Evolutionary conservation across 2,329 filamentous ascomycete species (phyloP), one percentile per base, ranked within the genome.

Genomic region (Colletotrichum spaethianum): DNA sequence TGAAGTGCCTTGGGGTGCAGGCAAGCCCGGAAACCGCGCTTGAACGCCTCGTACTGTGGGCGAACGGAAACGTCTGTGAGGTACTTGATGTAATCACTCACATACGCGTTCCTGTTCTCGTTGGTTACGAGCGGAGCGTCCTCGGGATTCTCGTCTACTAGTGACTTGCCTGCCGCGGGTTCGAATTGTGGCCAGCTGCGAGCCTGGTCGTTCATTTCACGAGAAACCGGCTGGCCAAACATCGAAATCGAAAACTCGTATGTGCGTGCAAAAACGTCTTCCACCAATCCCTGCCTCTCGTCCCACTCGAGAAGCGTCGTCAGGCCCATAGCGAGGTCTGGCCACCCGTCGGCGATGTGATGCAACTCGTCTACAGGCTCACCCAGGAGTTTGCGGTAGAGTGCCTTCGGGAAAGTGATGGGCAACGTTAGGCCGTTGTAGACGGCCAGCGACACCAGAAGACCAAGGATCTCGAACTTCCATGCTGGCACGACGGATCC

Each of bases 361-460:
- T 94, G 89, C 2, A 96, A 84, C 68, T 92, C 88, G 42, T 90
- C 90, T 20, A 93, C 90, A 11, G 91, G 90, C 70, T 92, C 86
- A 11, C 89, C 90, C 0, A 97, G 86, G 0, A 98, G 86, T 76
- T 94, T 94, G 64, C 91, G 89, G 82, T 99, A 99, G 4, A 99
- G 88, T 0, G 92, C 93, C 69, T 90, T 88, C 0, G 96, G 96
- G 73, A 99, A 96, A 1, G 93, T 97, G 52, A 98, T 88, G 0
- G 96, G 96, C 1, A 99, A 86, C 0, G 95, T 98, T 31, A 98
- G 86, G 1, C 96, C 96, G 75, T 99, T 99, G 83, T 96, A 98
- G 5, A 98, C 85, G 6, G 96, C 96, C 23, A 99, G 86, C 1
- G 94, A 97, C 74, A 98, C 87, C n/a, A 98, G 84, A 14, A 98